Conservation (phyloP, 164 flowering plant genomes). For the Liquidambar formosana region DNA sequence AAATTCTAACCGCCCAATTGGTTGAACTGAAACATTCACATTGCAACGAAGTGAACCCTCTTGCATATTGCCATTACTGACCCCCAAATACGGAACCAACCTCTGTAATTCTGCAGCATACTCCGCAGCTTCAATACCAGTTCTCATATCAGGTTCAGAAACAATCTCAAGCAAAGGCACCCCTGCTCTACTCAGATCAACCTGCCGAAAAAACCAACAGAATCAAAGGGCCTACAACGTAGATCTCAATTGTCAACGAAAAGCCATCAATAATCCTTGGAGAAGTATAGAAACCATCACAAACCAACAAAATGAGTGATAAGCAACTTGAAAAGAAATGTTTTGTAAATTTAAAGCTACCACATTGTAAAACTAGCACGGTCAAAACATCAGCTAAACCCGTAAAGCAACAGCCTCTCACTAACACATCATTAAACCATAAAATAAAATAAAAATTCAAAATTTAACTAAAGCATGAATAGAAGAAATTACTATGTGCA, state of each 20-base stretch:
- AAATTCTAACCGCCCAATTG: slow-evolving; percentile 71
- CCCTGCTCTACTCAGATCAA: slow-evolving; percentile 95
- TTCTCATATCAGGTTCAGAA: slow-evolving; percentile 94
- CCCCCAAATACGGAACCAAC: slow-evolving; percentile 83
- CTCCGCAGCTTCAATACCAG: slow-evolving; percentile 89
- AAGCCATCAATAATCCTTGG: not conserved
- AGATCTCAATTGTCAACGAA: not conserved
- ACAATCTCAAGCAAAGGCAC: slow-evolving; percentile 97
- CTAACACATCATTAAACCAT: too few relatives aligned
- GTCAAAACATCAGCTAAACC: too few relatives aligned
- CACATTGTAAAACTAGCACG: too few relatives aligned
- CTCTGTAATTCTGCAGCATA: slow-evolving; percentile 93
- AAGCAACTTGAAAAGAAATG: too few relatives aligned
- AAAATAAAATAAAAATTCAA: too few relatives aligned
- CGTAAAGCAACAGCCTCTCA: too few relatives aligned
- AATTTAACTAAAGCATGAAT: too few relatives aligned
- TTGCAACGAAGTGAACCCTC: slow-evolving; percentile 97
- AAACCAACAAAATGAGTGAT: not conserved
- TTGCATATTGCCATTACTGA: slow-evolving; percentile 95
- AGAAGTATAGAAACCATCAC: not conserved
- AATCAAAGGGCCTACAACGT: not conserved
- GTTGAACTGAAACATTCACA: slow-evolving; percentile 88
- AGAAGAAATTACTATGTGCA: too few relatives aligned
- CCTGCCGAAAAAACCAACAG: slow-evolving; percentile 43
- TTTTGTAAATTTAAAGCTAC: too few relatives aligned